Evolutionary conservation across 2,329 filamentous ascomycete species (phyloP).

Genomic region (Tolypocladium inflatum): DNA sequence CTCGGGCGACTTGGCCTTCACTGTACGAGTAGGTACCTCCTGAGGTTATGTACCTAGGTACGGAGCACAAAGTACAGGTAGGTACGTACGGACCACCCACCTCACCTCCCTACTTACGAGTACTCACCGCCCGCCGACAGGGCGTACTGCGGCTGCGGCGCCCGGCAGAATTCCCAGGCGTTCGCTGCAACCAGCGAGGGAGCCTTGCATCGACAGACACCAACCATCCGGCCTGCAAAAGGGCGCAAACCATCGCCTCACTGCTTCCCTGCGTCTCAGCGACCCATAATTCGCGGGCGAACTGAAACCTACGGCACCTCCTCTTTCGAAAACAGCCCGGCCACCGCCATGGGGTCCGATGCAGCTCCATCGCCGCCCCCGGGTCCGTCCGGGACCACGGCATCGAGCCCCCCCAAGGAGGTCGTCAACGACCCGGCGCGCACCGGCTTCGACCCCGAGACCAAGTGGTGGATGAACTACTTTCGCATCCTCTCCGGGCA

Average conservation of each 20-base stretch:
- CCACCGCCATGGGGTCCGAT: slow-evolving; percentile 1
- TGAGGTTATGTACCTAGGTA: too few relatives aligned
- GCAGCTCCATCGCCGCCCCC: slow-evolving; percentile 9
- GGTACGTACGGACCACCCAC: too few relatives aligned
- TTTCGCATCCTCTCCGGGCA: slow-evolving; percentile 72
- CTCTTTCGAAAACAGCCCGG: background rate
- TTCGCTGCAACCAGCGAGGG: background rate
- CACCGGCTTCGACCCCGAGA: slow-evolving; percentile 54
- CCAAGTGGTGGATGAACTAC: slow-evolving; percentile 68
- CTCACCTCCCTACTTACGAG: too few relatives aligned
- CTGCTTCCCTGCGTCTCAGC: background rate
- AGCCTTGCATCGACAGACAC: background rate
- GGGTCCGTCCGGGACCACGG: slow-evolving; percentile 3
- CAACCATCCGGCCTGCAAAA: background rate
- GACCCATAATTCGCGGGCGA: background rate
- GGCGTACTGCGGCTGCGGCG: background rate
- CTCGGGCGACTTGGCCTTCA: background rate
- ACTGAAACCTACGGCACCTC: background rate
- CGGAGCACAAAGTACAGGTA: too few relatives aligned
- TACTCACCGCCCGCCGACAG: background rate
- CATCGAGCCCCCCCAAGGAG: slow-evolving; percentile 15
- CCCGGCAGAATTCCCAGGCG: background rate
- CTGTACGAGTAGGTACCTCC: too few relatives aligned
- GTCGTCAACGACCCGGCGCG: slow-evolving; percentile 49
- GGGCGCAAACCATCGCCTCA: background rate